Evolutionary conservation across 768 basidiomycete genomes (phyloP).

Genomic region (Tephrocybe sp.): DNA sequence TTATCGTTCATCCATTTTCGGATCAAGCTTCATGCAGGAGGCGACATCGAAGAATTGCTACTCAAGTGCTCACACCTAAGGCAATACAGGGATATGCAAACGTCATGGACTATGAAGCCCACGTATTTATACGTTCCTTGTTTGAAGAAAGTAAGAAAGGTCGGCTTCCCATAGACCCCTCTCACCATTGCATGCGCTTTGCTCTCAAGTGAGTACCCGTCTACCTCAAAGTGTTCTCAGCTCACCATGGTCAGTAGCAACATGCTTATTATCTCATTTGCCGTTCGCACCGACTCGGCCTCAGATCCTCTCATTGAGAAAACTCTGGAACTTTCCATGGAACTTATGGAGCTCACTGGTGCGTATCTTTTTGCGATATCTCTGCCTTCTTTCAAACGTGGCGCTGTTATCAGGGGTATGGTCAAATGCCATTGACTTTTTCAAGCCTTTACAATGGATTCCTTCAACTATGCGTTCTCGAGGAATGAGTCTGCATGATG

Average conservation of each 20-base stretch:
- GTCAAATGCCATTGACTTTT: slow-evolving; percentile 44
- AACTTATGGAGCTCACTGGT: slow-evolving; percentile 38
- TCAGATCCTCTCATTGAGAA: slow-evolving; percentile 33
- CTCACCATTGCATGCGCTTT: slow-evolving; percentile 33
- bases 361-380: slow-evolving; percentile 12
- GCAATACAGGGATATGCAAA: slow-evolving; percentile 33
- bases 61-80: slow-evolving; percentile 26
- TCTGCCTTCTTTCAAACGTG: background rate
- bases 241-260: slow-evolving; percentile 33
- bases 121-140: slow-evolving; percentile 35
- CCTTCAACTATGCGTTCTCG: slow-evolving; percentile 36
- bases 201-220: slow-evolving; percentile 17
- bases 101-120: slow-evolving; percentile 38
- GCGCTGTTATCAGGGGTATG: slow-evolving; percentile 27
- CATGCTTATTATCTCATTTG: slow-evolving; percentile 42
- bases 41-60: slow-evolving; percentile 40
- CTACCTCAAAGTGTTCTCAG: background rate
- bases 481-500: slow-evolving; percentile 35
- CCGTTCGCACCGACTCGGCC: slow-evolving; percentile 36
- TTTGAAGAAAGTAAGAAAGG: slow-evolving; percentile 31
- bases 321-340: slow-evolving; percentile 34
- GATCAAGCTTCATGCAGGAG: slow-evolving; percentile 30
- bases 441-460: slow-evolving; percentile 38
- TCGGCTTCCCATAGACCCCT: slow-evolving; percentile 32
- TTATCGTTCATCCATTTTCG: background rate